phyloP scores from a whole-genome alignment of 1,139 yeast genomes.

The Nakaseomyces kungkrabaensis region DNA sequence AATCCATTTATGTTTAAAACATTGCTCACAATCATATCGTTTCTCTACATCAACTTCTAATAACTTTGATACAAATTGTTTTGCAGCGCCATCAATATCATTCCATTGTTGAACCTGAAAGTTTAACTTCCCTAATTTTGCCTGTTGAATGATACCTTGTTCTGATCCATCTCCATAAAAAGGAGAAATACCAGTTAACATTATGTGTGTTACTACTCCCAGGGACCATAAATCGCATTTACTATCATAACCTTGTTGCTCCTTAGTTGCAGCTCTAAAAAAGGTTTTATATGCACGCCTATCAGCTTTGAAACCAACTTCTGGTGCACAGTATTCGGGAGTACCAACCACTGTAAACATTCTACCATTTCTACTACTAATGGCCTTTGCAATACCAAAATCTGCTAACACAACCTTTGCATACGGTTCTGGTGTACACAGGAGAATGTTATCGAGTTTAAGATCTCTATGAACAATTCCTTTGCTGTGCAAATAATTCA shows the following conservation, averaged over 20 bases:
- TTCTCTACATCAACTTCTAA: slow-evolving; percentile 33
- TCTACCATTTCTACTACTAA: slow-evolving; percentile 29
- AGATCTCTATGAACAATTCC: slow-evolving; percentile 48
- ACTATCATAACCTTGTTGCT: slow-evolving; percentile 36
- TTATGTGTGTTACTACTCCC: slow-evolving; percentile 48
- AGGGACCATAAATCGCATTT: slow-evolving; percentile 64
- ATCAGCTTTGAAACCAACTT: slow-evolving; percentile 38
- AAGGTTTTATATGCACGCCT: slow-evolving; percentile 19
- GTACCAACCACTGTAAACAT: slow-evolving; percentile 57
- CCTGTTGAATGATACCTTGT: slow-evolving; percentile 32
- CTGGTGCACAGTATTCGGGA: slow-evolving; percentile 62
- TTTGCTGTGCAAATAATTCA: slow-evolving; percentile 41
- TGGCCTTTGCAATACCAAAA: slow-evolving; percentile 52
- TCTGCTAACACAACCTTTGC: slow-evolving; percentile 50
- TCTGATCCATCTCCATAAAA: slow-evolving; percentile 41
- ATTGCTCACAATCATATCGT: slow-evolving; percentile 33
- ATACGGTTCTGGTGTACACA: slow-evolving; percentile 42
- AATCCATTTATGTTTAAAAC: slow-evolving; percentile 42
- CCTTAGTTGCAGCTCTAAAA: slow-evolving; percentile 24
- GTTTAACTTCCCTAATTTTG: slow-evolving; percentile 35
- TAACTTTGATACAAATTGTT: slow-evolving; percentile 36
- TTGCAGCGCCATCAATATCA: slow-evolving; percentile 34
- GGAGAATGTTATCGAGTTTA: slow-evolving; percentile 49
- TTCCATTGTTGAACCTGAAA: slow-evolving; percentile 37
- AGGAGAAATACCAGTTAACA: slow-evolving; percentile 53